Evolutionary conservation across 805 yeast genomes (phyloP), one percentile per base, ranked within the genome.

Genomic region (Sungouiella blattae): DNA sequence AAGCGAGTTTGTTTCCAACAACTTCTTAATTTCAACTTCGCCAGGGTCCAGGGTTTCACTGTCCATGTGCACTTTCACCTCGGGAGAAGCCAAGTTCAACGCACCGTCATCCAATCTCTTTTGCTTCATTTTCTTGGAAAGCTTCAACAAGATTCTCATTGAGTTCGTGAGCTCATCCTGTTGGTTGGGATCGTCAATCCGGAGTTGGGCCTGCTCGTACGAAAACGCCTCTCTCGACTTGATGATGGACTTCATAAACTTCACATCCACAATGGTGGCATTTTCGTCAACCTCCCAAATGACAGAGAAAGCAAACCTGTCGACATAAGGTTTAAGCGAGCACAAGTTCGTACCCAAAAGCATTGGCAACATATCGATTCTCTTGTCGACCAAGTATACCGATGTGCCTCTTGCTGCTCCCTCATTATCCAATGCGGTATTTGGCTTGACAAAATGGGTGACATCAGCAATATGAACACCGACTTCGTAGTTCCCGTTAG

Each of bases 381-480:
- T 85, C 62, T 93, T 91, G 58, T 93, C 98, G 11, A 93, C 99
- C 37, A 93, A 70, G 62, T 93, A 93, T 3, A 93, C 97, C 4
- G 98, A 89, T 0, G 98, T 93, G 52, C 97, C 98, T 63, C 99
- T 78, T 1, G 95, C 75, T 0, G 98, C 95, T 61, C 97, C 99
- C 64, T 93, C 99, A 29, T 78, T 83, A 57, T 93, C 98, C 40
- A 93, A 70, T 0, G 98, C 81, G 3, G 96, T 87, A 43, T 81
- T 83, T 0, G 98, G 83, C 60, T 88, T 87, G 30, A 93, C 98
- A 55, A 93, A 93, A 64, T 93, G 95, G 1, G 98, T 87, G 20
- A 93, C 99, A 64, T 93, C 99, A 7, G 99, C 99, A 67, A 93
- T 93, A 56, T 93, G 99, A 20, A 93, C 99, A 54, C 99, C 99